These are phyloP conservation scores for Ustilago bromivora DNA, from an alignment of 1,284 basidiomycete genomes.

Conservation along the genomic window DNA sequence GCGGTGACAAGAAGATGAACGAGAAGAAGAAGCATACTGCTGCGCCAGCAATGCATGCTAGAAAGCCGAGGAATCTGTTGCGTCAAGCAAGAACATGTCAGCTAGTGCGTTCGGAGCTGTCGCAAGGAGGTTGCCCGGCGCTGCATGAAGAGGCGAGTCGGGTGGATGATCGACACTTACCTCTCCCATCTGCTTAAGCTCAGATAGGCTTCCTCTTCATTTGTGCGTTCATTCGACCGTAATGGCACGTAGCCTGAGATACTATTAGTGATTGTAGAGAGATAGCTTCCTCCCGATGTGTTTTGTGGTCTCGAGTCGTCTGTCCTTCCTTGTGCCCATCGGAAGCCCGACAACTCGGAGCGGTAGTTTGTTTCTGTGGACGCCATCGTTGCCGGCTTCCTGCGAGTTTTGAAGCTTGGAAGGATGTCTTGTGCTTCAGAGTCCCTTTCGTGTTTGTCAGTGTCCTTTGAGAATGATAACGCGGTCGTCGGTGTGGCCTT, in stretches of 20 bases:
- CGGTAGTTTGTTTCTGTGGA: constrained; percentile 54
- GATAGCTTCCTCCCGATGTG: constrained; percentile 33
- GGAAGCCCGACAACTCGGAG: constrained; percentile 59
- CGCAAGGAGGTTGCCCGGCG: neutral
- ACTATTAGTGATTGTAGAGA: constrained; percentile 73
- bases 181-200: constrained; percentile 67
- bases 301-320: constrained; percentile 53
- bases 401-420: neutral
- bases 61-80: constrained; percentile 83
- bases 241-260: constrained; percentile 85
- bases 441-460: no score
- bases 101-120: neutral
- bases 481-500: neutral
- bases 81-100: neutral
- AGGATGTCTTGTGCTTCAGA: neutral
- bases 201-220: constrained; percentile 94
- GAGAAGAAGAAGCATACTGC: constrained; percentile 94
- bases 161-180: constrained; percentile 29
- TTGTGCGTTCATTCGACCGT: constrained; percentile 82
- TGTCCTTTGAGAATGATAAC: no score
- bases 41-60: constrained; percentile 88
- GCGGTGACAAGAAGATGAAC: constrained; percentile 85
- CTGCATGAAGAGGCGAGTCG: neutral
- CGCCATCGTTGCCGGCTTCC: constrained; percentile 16
- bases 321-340: constrained; percentile 61